Evolutionary conservation across 2,329 filamentous ascomycete species (phyloP).

Genomic region (Cryphonectria naterciae): DNA sequence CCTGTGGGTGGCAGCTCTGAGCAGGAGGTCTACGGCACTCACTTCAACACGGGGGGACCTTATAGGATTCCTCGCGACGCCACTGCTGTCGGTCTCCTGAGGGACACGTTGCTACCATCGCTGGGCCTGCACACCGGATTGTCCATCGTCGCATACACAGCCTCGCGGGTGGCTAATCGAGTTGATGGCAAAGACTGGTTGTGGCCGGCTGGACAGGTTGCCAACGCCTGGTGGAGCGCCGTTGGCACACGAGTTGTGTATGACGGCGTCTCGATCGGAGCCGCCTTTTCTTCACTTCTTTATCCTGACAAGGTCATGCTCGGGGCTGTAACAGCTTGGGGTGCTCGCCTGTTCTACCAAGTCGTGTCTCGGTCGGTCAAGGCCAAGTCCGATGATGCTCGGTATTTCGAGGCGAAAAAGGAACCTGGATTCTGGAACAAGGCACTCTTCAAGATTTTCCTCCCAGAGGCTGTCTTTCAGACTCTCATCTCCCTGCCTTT

Average conservation of each 20-base stretch:
- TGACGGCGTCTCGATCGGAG: conserved; percentile 48
- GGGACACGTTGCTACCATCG: conserved; percentile 57
- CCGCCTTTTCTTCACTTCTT: conserved; percentile 52
- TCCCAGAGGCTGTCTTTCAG: conserved; percentile 62
- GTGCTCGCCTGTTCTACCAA: conserved; percentile 58
- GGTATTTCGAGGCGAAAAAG: conserved; percentile 56
- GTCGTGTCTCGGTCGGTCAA: conserved; percentile 52
- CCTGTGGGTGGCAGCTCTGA: conserved; percentile 17
- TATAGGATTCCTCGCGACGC: conserved; percentile 26
- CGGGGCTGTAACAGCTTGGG: conserved; percentile 61
- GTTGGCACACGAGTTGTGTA: conserved; percentile 54
- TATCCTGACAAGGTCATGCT: conserved; percentile 61
- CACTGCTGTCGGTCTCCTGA: conserved; percentile 51
- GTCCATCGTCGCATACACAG: conserved; percentile 54
- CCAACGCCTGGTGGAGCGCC: conserved; percentile 65
- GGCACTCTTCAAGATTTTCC: conserved; percentile 56
- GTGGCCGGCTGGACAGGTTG: conserved; percentile 58
- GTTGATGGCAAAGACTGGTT: conserved; percentile 65
- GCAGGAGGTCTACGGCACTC: conserved; percentile 28
- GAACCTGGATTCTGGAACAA: conserved; percentile 60
- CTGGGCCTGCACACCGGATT: conserved; percentile 57
- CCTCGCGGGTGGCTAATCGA: conserved; percentile 55
- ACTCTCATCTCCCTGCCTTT: conserved; percentile 61
- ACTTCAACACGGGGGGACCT: conserved; percentile 21
- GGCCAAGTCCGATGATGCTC: conserved; percentile 58